Evolutionary conservation across 768 basidiomycete genomes (phyloP).

Genomic region (Leccinum incarnatum): DNA sequence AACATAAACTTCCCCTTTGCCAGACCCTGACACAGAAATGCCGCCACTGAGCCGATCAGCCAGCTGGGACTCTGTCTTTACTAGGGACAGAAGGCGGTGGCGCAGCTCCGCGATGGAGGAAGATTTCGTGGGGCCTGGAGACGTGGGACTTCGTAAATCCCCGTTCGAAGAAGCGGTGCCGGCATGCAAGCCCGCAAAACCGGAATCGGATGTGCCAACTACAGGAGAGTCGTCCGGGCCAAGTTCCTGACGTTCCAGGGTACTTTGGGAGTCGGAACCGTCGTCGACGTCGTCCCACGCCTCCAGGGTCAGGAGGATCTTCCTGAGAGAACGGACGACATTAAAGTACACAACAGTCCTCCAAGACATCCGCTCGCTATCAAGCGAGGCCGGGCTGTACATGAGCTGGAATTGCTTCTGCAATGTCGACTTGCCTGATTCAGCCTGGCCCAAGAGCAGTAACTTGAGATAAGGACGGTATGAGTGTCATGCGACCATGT

Average conservation of each 20-base stretch:
- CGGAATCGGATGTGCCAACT: constrained; percentile 12
- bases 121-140: constrained; percentile 22
- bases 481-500: constrained; percentile 12
- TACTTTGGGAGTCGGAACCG: constrained; percentile 41
- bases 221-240: constrained; percentile 22
- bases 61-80: constrained; percentile 59
- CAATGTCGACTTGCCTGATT: constrained; percentile 75
- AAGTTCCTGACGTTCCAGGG: constrained; percentile 32
- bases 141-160: constrained; percentile 10
- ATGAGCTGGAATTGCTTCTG: constrained; percentile 81
- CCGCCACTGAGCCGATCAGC: constrained; percentile 75
- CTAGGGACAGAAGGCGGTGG: constrained; percentile 55
- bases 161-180: constrained; percentile 10
- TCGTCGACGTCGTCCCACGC: constrained; percentile 60
- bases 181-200: constrained; percentile 9
- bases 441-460: constrained; percentile 74
- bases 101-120: constrained; percentile 52
- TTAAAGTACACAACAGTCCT: constrained; percentile 74
- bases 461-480: constrained; percentile 41
- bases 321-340: constrained; percentile 66
- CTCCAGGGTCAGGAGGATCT: constrained; percentile 63
- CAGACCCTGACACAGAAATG: constrained; percentile 69
- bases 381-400: constrained; percentile 70
- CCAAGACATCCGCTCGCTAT: constrained; percentile 70
- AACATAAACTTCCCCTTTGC: constrained; percentile 72